Conservation (phyloP, 768 basidiomycete genomes). For the Termitomyces sp. region DNA sequence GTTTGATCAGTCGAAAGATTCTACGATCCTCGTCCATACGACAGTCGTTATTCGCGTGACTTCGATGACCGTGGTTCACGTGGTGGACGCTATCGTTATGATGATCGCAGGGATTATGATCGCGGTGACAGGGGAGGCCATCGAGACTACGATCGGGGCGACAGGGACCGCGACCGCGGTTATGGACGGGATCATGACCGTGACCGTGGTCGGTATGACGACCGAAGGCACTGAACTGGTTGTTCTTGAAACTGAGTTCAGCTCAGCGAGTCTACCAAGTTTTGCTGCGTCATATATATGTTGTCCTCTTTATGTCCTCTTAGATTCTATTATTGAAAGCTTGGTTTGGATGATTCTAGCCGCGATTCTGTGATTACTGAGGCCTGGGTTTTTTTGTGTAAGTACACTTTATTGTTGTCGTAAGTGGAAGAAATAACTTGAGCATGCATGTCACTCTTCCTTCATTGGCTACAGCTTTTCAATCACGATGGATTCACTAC, state of each 20-base stretch:
- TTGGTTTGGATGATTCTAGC: neutral
- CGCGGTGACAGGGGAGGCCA: slow-evolving; percentile 29
- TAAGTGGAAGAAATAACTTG: neutral
- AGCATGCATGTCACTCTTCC: too few relatives aligned
- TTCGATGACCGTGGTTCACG: slow-evolving; percentile 48
- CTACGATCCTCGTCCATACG: slow-evolving; percentile 90
- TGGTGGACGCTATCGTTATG: slow-evolving; percentile 37
- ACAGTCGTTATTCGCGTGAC: slow-evolving; percentile 66
- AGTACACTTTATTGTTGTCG: neutral
- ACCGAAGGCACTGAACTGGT: slow-evolving; percentile 18
- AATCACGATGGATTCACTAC: too few relatives aligned
- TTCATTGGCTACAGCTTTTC: too few relatives aligned
- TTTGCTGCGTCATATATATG: neutral
- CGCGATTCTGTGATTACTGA: too few relatives aligned
- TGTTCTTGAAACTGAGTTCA: neutral
- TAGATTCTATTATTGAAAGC: neutral
- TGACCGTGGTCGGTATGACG: slow-evolving; percentile 20
- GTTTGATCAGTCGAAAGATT: slow-evolving; percentile 63
- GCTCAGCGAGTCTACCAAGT: neutral
- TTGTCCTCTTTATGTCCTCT: neutral
- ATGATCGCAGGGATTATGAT: slow-evolving; percentile 40
- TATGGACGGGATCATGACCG: slow-evolving; percentile 19
- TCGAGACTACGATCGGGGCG: slow-evolving; percentile 37
- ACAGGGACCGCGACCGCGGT: slow-evolving; percentile 32
- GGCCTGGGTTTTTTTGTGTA: too few relatives aligned